Evolutionary conservation across 2,329 filamentous ascomycete species (phyloP).

Genomic region (Xylaria hypoxylon): DNA sequence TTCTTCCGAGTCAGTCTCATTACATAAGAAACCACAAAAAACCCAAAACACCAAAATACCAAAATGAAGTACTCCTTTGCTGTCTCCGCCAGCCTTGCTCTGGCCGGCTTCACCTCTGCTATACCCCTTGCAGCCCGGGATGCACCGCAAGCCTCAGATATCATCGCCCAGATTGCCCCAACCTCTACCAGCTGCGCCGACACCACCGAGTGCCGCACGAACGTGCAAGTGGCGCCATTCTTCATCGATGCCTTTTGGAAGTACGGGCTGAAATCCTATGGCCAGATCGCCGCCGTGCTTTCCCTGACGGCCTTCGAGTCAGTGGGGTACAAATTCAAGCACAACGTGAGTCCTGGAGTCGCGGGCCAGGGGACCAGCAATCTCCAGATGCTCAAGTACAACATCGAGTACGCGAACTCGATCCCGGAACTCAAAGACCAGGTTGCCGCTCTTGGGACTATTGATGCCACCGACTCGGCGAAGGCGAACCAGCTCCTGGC

Average conservation of each 20-base stretch:
- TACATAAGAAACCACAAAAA: conserved; percentile 24
- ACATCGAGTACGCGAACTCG: conserved; percentile 60
- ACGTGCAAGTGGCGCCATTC: conserved; percentile 68
- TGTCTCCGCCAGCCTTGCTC: conserved; percentile 41
- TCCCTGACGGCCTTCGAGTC: conserved; percentile 79
- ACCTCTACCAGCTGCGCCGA: conserved; percentile 64
- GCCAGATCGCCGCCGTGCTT: conserved; percentile 76
- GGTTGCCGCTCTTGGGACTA: conserved; percentile 43
- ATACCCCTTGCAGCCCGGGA: conserved; percentile 19
- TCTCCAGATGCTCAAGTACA: conserved; percentile 62
- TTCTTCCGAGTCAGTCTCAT: conserved; percentile 40
- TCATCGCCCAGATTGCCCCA: conserved; percentile 66
- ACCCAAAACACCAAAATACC: conserved; percentile 12
- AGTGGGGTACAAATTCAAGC: conserved; percentile 76
- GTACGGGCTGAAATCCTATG: conserved; percentile 66
- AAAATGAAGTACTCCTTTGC: conserved; percentile 49
- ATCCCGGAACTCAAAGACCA: conserved; percentile 54
- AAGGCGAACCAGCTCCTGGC: conserved; percentile 57
- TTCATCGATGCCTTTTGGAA: conserved; percentile 67
- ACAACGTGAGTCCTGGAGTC: conserved; percentile 68
- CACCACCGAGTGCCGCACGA: conserved; percentile 72
- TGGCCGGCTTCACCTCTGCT: conserved; percentile 46
- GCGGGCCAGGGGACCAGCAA: conserved; percentile 78
- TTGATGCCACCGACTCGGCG: conserved; percentile 39
- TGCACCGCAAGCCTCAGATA: conserved; percentile 49